Percentiles rank a stretch among this genome's conserved stretches.
Evolutionary conservation across 257 asterid genomes (phyloP).

Genomic region (Plantago major): DNA sequence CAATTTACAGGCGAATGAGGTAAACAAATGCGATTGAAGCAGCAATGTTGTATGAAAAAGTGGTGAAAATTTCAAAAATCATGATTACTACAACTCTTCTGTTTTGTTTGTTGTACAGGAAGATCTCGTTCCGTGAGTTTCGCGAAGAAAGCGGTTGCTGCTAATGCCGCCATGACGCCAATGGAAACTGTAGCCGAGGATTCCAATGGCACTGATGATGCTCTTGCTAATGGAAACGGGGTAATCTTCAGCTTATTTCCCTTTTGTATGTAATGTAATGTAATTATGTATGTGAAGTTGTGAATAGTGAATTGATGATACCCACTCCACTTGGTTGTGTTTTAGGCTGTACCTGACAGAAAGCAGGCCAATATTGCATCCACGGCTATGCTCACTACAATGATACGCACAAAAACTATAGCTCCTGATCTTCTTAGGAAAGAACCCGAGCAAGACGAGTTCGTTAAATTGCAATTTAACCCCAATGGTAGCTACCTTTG

Average conservation of each 20-base stretch:
- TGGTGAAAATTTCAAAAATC: too few relatives aligned
- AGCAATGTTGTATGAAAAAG: too few relatives aligned
- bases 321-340: conserved; percentile 23
- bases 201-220: conserved; percentile 45
- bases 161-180: conserved; percentile 85
- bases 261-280: background rate
- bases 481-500: conserved; percentile 53
- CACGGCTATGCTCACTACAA: conserved; percentile 39
- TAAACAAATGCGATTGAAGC: too few relatives aligned
- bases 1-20: too few relatives aligned
- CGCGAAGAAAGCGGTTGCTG: conserved; percentile 47
- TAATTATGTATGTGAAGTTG: too few relatives aligned
- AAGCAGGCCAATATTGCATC: conserved; percentile 42
- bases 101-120: conserved; percentile 34
- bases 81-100: too few relatives aligned
- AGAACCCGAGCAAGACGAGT: conserved; percentile 78
- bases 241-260: conserved; percentile 23
- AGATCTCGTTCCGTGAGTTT: conserved; percentile 28
- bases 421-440: conserved; percentile 79
- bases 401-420: conserved; percentile 66
- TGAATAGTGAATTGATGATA: too few relatives aligned
- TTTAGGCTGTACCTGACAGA: conserved; percentile 46
- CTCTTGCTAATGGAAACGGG: conserved; percentile 64
- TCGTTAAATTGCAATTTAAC: conserved; percentile 61
- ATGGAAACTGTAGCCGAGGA: conserved; percentile 56